Conservation (phyloP, 2,329 filamentous ascomycete genomes). For the Penicillium sp. region DNA sequence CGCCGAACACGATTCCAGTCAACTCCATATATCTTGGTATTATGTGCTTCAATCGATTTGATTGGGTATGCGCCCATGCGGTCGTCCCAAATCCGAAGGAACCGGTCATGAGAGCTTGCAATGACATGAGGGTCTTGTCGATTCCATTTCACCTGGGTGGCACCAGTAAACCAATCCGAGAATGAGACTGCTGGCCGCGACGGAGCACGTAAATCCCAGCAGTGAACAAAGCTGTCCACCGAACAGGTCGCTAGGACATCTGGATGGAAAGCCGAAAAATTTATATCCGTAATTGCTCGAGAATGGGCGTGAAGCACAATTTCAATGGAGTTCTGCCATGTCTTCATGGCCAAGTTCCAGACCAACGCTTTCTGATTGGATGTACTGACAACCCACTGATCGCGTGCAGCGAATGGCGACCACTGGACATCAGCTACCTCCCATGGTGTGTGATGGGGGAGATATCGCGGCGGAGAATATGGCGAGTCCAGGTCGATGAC, state of each 20-base stretch:
- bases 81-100: constrained; percentile 82
- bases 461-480: constrained; percentile 73
- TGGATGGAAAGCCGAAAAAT: constrained; percentile 86
- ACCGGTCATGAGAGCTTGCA: constrained; percentile 82
- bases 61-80: constrained; percentile 68
- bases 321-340: constrained; percentile 71
- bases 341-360: constrained; percentile 73
- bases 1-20: constrained; percentile 80
- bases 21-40: constrained; percentile 87
- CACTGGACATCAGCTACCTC: constrained; percentile 92
- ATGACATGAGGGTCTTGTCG: constrained; percentile 76
- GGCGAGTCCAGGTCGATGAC: constrained; percentile 88
- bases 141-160: constrained; percentile 92
- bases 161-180: constrained; percentile 86
- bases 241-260: constrained; percentile 83
- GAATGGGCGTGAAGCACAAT: constrained; percentile 78
- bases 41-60: constrained; percentile 75
- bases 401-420: constrained; percentile 81
- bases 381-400: constrained; percentile 89
- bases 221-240: constrained; percentile 86
- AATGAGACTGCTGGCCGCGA: constrained; percentile 68
- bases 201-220: constrained; percentile 75
- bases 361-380: constrained; percentile 90
- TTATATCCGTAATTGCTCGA: constrained; percentile 88
- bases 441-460: constrained; percentile 84